Evolutionary conservation across 1,284 basidiomycete species (phyloP).

Genomic region (Polyporus tsugae): DNA sequence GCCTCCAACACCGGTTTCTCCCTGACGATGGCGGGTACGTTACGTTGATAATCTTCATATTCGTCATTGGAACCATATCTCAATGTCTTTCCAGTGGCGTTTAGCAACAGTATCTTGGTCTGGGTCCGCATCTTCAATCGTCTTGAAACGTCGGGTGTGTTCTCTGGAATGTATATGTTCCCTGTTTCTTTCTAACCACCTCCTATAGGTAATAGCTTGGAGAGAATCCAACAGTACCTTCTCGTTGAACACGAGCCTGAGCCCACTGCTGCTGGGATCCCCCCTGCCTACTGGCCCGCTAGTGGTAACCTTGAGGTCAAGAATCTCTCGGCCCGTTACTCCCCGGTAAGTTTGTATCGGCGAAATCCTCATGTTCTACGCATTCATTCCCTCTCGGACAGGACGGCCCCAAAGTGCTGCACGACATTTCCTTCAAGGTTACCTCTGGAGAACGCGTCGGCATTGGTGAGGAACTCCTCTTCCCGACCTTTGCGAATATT

Average conservation of each 20-base stretch:
- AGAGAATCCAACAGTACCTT: constrained; percentile 66
- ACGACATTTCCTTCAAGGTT: constrained; percentile 57
- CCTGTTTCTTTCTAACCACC: background rate
- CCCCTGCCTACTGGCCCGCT: constrained; percentile 84
- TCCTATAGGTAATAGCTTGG: constrained; percentile 26
- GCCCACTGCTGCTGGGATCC: constrained; percentile 53
- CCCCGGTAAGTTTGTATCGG: constrained; percentile 33
- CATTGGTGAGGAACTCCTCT: constrained; percentile 37
- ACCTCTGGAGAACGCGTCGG: constrained; percentile 64
- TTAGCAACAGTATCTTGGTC: constrained; percentile 60
- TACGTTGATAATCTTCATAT: background rate
- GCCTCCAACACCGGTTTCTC: constrained; percentile 59
- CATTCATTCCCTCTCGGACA: constrained; percentile 22
- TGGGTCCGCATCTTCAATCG: constrained; percentile 62
- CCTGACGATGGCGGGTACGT: constrained; percentile 56
- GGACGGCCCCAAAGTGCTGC: constrained; percentile 55
- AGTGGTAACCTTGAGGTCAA: constrained; percentile 74
- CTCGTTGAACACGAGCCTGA: constrained; percentile 74
- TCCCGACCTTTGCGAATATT: background rate
- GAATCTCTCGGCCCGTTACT: constrained; percentile 66
- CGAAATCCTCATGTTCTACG: constrained; percentile 17
- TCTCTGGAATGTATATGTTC: too few relatives aligned
- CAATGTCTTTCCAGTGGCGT: constrained; percentile 47
- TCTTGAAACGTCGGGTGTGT: constrained; percentile 54
- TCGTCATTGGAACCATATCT: background rate